Base-by-base conservation (phyloP, 2,329 filamentous ascomycete species). In the Penicillium sp. region DNA sequence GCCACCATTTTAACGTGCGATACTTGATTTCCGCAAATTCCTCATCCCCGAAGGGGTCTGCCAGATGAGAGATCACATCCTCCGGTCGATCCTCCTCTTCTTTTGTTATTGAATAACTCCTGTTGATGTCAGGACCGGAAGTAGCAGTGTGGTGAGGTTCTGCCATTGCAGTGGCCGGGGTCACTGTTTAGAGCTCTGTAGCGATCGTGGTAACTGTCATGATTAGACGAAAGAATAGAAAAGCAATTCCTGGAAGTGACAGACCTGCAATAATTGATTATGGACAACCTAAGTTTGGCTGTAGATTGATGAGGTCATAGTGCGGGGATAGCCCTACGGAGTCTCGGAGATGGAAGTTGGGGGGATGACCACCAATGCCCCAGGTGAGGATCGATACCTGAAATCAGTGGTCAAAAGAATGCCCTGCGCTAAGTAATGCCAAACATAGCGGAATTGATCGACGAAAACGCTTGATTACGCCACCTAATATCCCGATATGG, bases 1-100 rank as follows among this genome's bases (percentile, higher is more conserved):
- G 49, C 52, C 52, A 56, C 53, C 53, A 56, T 22, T 33, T 6
- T 22, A 56, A 26, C 4, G 52, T 54, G 13, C 52, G 48, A 48
- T 54, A 56, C 37, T 31, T 54, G n/a, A 49, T 48, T 37, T 50
- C 29, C 4, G 49, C 49, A 32, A 43, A 15, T 22, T 46, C 28
- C 31, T 56, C 53, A 31, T 54, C 33, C 3, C 53, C 52, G 12
- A 56, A 56, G 2, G 53, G 49, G 8, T 56, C 52, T 10, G 49
- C 48, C 19, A 40, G 2, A 8, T 52, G 33, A 6, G 33, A 21
- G 7, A 29, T 12, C 3, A 13, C 6, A 15, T 49, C 29, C n/a
- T n/a, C 17, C 1, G 21, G 45, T 21, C 6, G 17, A 2, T 21
- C 12, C 7, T 29, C 17, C 3, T 52, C 31, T 17, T 37, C 34